Evolutionary conservation across 2,329 filamentous ascomycete species (phyloP), one percentile per base, ranked within the genome.

Genomic region (Epichloe sibirici): DNA sequence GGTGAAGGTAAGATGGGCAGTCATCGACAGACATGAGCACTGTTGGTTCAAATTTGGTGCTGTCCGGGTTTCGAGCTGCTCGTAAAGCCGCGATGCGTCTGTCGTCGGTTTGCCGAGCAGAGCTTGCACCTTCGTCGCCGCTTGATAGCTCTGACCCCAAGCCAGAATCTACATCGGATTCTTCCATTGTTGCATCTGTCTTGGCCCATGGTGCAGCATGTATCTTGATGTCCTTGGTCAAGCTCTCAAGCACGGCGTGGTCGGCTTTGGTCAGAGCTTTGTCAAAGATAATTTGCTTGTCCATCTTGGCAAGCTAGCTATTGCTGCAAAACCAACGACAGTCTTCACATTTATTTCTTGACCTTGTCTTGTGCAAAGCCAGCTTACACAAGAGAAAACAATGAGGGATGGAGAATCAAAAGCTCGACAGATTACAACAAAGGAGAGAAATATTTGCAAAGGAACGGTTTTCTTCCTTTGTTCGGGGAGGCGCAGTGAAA

Each of bases 21-120:
- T 73, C 57, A 55, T 77, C 74, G 49, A 66, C 60, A 1, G 66
- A 66, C 5, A 65, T 69, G 57, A 77, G 66, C 40, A 77, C 69
- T 3, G 69, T 71, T 4, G 74, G 73, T 58, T 76, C 72, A 55
- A 76, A 77, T 6, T 64, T 61, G 45, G 62, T 43, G 56, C 66
- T 64, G 11, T 53, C 49, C 3, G 72, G 71, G 58, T 76, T 63
- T 55, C 74, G 74, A 54, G 71, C 62, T 31, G 66, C 68, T 51
- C 64, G 65, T 55, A 77, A 67, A 31, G 58, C 59, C 23, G 61
- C 62, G 5, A 73, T 64, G 13, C 58, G 54, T 8, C 39, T 50
- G 37, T 48, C 55, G 21, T 51, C 53, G 13, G 38, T 11, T 31
- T 48, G 38, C 7, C 23, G 38, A 35, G 28, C 17, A 12, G 15